These are phyloP conservation scores for Spergularia bocconei DNA, from an alignment of 148 eudicot genomes.

Conservation along the genomic window DNA sequence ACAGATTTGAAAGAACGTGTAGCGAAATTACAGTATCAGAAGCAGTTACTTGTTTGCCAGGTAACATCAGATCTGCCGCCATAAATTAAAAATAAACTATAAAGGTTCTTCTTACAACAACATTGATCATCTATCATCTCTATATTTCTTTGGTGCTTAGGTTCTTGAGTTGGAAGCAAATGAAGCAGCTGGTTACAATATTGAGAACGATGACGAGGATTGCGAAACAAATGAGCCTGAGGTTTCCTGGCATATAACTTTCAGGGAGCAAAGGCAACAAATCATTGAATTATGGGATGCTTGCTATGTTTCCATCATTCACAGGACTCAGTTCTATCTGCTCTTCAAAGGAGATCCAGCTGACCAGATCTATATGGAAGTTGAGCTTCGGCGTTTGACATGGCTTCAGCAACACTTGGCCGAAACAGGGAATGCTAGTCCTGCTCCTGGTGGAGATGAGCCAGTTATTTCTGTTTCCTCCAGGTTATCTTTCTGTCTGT, in stretches of 20 bases:
- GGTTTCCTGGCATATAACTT: constrained; percentile 55
- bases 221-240: constrained; percentile 46
- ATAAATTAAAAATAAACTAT: neutral
- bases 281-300: constrained; percentile 84
- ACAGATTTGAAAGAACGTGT: constrained; percentile 92
- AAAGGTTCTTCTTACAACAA: neutral
- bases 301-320: constrained; percentile 81
- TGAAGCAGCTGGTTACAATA: constrained; percentile 55
- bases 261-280: constrained; percentile 79
- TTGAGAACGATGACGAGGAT: constrained; percentile 45
- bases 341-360: constrained; percentile 79
- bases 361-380: constrained; percentile 87
- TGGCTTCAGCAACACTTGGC: constrained; percentile 81
- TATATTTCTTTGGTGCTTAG: constrained; percentile 20
- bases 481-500: constrained; percentile 40
- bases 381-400: constrained; percentile 77
- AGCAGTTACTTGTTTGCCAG: constrained; percentile 93
- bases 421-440: constrained; percentile 75
- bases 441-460: constrained; percentile 61
- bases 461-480: constrained; percentile 71
- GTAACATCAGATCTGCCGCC: constrained; percentile 25
- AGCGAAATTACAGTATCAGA: constrained; percentile 87
- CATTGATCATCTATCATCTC: neutral
- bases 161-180: constrained; percentile 74
- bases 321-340: constrained; percentile 83